These are phyloP conservation scores for Gracilaria domingensis DNA, from an alignment of 23 red algal genomes.

Conservation along the genomic window DNA sequence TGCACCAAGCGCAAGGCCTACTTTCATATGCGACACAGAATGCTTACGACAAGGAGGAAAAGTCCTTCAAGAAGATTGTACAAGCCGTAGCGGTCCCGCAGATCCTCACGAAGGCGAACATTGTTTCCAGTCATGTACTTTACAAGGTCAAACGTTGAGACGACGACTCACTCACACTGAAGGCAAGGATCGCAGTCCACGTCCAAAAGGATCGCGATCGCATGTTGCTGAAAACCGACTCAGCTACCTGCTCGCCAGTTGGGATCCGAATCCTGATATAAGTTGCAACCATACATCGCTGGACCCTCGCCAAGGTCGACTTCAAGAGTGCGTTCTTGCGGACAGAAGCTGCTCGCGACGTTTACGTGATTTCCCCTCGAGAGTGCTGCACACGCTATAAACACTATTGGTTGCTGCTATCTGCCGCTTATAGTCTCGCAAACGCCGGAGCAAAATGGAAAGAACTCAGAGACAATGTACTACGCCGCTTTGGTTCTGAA, in stretches of 20 bases:
- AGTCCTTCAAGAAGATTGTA: constrained; percentile 55
- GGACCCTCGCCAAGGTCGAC: constrained; percentile 6
- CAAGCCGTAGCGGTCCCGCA: constrained; percentile 10
- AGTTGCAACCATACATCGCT: constrained; percentile 12
- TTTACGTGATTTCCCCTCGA: constrained; percentile 35
- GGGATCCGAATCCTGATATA: constrained; percentile 40
- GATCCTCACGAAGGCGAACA: constrained; percentile 39
- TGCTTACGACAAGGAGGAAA: constrained; percentile 36
- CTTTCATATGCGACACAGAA: constrained; percentile 23
- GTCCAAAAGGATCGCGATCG: constrained; percentile 46
- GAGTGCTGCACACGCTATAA: neutral
- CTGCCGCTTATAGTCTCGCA: constrained; percentile 41
- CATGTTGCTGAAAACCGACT: constrained; percentile 32
- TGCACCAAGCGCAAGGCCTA: constrained; percentile 36
- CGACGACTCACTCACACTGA: constrained; percentile 38
- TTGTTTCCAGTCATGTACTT: constrained; percentile 39
- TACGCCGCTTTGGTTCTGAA: neutral
- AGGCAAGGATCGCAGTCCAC: constrained; percentile 42
- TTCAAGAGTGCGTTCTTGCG: constrained; percentile 37
- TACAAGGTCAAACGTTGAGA: constrained; percentile 55
- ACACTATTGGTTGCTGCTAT: constrained; percentile 38
- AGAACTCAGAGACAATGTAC: constrained; percentile 12
- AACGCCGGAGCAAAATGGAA: constrained; percentile 60
- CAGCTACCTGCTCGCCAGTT: constrained; percentile 29
- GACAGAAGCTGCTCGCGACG: constrained; percentile 46